These are phyloP conservation scores for Avena insularis DNA, from an alignment of 176 grass and related monocot species.

Conservation along the genomic window DNA sequence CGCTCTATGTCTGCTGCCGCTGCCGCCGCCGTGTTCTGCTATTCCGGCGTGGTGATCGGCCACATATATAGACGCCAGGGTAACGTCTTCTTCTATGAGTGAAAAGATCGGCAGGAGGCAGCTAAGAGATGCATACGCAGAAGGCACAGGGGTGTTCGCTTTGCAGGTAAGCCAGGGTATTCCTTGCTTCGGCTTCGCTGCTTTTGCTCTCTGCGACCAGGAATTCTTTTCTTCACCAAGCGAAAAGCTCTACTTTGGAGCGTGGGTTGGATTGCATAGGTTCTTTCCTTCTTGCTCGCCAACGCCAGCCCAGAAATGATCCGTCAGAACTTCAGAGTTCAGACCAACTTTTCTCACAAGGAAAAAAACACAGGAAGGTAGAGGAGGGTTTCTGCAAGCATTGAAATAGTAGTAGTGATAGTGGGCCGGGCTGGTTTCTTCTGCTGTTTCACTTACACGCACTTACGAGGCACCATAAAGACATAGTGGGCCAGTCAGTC, in stretches of 20 bases:
- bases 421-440: background rate
- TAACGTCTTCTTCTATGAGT: background rate
- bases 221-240: slow-evolving; percentile 2
- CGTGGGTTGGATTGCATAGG: background rate
- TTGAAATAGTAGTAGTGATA: background rate
- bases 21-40: background rate
- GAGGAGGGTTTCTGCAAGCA: too few species aligned
- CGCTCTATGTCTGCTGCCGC: background rate
- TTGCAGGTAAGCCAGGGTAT: slow-evolving; percentile 1
- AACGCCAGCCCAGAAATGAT: background rate
- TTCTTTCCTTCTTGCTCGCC: background rate
- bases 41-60: background rate
- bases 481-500: background rate
- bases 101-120: background rate
- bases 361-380: too few species aligned
- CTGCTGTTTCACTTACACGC: background rate
- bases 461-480: background rate
- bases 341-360: background rate
- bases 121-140: background rate
- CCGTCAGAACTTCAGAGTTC: background rate
- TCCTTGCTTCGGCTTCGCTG: background rate
- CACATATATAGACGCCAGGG: background rate
- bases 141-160: background rate
- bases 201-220: background rate
- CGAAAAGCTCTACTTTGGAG: background rate